phyloP scores from a whole-genome alignment of 306 rosid species.

The Cucurbita argyrosperma region DNA sequence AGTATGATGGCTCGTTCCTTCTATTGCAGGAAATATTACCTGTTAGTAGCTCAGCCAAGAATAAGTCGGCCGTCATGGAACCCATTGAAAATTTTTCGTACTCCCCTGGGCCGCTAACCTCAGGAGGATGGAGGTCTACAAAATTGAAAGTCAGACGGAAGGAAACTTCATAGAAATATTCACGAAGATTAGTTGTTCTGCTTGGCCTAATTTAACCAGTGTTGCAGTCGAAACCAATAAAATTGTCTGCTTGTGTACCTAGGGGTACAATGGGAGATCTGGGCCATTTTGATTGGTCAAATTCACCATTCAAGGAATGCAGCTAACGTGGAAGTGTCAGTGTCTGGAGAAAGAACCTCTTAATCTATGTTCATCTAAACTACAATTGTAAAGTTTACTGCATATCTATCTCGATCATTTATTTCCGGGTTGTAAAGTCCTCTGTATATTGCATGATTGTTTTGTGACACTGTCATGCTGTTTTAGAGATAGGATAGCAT shows the following conservation, averaged over 20 bases:
- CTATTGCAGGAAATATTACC: constrained; percentile 28
- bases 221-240: neutral
- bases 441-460: neutral
- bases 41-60: constrained; percentile 16
- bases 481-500: neutral
- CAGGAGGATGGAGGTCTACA: constrained; percentile 48
- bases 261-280: neutral
- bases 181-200: constrained; percentile 5
- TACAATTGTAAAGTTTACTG: neutral
- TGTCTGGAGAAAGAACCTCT: neutral
- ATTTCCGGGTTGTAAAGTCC: neutral
- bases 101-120: constrained; percentile 15
- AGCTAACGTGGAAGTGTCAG: neutral
- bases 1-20: neutral
- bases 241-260: neutral
- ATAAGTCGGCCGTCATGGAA: constrained; percentile 18
- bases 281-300: neutral
- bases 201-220: neutral
- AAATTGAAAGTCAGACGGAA: constrained; percentile 45
- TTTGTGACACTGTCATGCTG: neutral
- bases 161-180: neutral
- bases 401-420: neutral
- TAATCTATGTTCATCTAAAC: neutral
- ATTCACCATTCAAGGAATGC: neutral
- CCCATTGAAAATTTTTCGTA: constrained; percentile 41